phyloP scores from a whole-genome alignment of 345 rosid species.

The Lepidium sativum region DNA sequence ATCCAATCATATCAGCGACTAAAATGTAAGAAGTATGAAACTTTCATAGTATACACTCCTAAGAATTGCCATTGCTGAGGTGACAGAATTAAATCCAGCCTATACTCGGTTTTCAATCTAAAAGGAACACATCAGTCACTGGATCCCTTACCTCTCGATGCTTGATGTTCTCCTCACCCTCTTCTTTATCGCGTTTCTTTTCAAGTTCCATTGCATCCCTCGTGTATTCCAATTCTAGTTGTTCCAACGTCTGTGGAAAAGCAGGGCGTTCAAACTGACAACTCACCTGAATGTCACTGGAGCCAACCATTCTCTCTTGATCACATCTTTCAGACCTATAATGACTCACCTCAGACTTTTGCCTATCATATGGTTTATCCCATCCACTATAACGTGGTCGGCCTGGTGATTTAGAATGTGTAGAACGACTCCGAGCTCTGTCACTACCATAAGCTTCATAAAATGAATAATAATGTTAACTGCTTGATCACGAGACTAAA shows the following conservation, averaged over 20 bases:
- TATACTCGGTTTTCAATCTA: slow-evolving; percentile 13
- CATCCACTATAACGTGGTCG: slow-evolving; percentile 55
- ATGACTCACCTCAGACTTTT: slow-evolving; percentile 47
- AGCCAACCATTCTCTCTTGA: slow-evolving; percentile 49
- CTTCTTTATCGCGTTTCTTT: slow-evolving; percentile 78
- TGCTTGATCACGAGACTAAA: slow-evolving; percentile 48
- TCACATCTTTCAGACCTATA: slow-evolving; percentile 72
- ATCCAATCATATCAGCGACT: slow-evolving; percentile 3
- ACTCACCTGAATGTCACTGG: slow-evolving; percentile 51
- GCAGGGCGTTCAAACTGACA: slow-evolving; percentile 61
- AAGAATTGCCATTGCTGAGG: slow-evolving; percentile 13
- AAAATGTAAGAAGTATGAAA: not conserved
- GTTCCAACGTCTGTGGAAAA: slow-evolving; percentile 62
- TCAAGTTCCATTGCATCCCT: slow-evolving; percentile 70
- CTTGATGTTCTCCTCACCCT: slow-evolving; percentile 88
- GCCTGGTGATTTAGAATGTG: slow-evolving; percentile 88
- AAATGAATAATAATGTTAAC: slow-evolving; percentile 84
- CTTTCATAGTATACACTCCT: not conserved
- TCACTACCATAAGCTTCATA: slow-evolving; percentile 98
- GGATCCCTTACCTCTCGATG: slow-evolving; percentile 81
- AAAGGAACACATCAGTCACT: slow-evolving; percentile 18
- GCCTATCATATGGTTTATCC: slow-evolving; percentile 67
- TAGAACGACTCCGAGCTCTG: slow-evolving; percentile 79
- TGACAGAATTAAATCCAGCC: not conserved
- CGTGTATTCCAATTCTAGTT: slow-evolving; percentile 71